Percentiles rank a stretch among this genome's conserved stretches.
phyloP scores from a whole-genome alignment of 441 rosid species.

The Erodium texanum region DNA sequence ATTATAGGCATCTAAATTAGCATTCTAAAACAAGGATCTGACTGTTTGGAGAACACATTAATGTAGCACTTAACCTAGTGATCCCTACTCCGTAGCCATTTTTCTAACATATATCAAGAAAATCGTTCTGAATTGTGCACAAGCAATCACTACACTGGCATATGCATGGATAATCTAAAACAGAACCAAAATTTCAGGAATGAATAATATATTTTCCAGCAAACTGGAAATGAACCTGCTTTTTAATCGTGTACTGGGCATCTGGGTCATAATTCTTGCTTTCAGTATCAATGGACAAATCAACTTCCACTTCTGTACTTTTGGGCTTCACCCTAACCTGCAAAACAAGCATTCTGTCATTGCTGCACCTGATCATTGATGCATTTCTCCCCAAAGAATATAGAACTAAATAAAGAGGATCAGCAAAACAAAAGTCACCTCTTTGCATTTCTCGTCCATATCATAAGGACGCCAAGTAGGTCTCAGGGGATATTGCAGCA shows the following conservation, averaged over 20 bases:
- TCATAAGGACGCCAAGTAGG: constrained; percentile 88
- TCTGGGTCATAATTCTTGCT: constrained; percentile 45
- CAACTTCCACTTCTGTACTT: constrained; percentile 51
- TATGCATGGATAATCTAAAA: not conserved
- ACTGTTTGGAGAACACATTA: not conserved
- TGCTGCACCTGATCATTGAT: not conserved
- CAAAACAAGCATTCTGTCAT: constrained; percentile 11
- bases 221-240: constrained; percentile 43
- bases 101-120: not conserved
- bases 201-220: not conserved
- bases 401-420: not conserved
- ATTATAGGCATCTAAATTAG: not conserved
- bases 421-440: constrained; percentile 32
- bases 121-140: not conserved
- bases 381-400: not conserved
- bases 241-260: constrained; percentile 11
- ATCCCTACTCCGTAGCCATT: not conserved
- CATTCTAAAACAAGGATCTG: not conserved
- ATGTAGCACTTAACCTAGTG: not conserved
- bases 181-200: not conserved
- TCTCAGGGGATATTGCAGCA: constrained; percentile 75
- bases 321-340: constrained; percentile 73
- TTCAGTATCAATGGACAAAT: constrained; percentile 49
- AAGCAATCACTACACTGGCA: not conserved
- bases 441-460: constrained; percentile 65